phyloP scores from a whole-genome alignment of 2,329 filamentous ascomycete genomes.

The Alternaria infectoria region DNA sequence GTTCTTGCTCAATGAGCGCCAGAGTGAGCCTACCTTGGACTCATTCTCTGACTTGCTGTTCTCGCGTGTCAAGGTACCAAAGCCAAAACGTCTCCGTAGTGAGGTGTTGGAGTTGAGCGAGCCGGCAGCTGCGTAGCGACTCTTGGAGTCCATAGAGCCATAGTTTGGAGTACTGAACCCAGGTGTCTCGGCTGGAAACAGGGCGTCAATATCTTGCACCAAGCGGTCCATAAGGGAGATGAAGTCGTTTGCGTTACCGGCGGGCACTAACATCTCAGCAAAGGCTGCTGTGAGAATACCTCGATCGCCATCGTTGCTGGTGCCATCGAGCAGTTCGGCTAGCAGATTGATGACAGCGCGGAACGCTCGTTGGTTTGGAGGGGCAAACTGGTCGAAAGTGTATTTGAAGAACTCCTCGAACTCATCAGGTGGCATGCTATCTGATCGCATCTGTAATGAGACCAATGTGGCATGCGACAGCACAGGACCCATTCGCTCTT shows the following conservation, averaged over 20 bases:
- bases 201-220: constrained; percentile 84
- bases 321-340: constrained; percentile 86
- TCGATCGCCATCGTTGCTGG: constrained; percentile 87
- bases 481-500: constrained; percentile 83
- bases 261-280: constrained; percentile 80
- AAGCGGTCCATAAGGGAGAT: constrained; percentile 88
- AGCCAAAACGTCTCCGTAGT: constrained; percentile 81
- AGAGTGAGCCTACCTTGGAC: constrained; percentile 77
- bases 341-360: constrained; percentile 83
- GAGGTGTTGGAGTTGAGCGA: constrained; percentile 90
- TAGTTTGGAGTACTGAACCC: constrained; percentile 56
- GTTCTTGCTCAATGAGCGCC: constrained; percentile 87
- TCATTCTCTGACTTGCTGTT: constrained; percentile 75
- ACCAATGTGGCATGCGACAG: constrained; percentile 75
- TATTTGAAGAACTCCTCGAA: constrained; percentile 67
- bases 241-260: constrained; percentile 78
- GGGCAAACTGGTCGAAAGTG: constrained; percentile 59
- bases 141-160: constrained; percentile 65
- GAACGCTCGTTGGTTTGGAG: constrained; percentile 75
- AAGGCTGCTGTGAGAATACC: constrained; percentile 88
- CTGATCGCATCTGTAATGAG: constrained; percentile 70
- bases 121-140: constrained; percentile 68
- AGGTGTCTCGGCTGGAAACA: constrained; percentile 73
- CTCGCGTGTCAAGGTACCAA: constrained; percentile 76
- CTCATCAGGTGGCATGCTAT: constrained; percentile 72